Percentiles rank a stretch among this genome's conserved stretches.
Evolutionary conservation across 768 basidiomycete genomes (phyloP).

Genomic region (Tylopilus sp.): DNA sequence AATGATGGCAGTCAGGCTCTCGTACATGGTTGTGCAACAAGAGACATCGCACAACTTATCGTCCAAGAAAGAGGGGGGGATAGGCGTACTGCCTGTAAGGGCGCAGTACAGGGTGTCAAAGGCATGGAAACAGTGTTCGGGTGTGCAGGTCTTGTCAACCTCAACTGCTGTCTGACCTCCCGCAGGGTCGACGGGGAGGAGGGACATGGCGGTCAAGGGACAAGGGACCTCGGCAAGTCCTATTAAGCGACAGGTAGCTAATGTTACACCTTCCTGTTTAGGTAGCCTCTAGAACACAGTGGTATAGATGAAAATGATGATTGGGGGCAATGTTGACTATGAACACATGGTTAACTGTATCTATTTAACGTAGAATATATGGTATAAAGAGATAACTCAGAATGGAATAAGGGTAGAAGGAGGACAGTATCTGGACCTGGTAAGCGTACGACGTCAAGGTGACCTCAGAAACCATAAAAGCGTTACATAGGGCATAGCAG

Average conservation of each 20-base stretch:
- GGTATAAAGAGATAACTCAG: slow-evolving; percentile 40
- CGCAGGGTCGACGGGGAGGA: slow-evolving; percentile 50
- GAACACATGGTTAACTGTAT: slow-evolving; percentile 35
- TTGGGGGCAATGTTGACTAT: slow-evolving; percentile 26
- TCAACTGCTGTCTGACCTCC: slow-evolving; percentile 37
- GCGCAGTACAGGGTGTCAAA: slow-evolving; percentile 80
- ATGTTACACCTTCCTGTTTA: slow-evolving; percentile 26
- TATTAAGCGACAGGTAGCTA: background rate
- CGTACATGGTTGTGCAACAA: slow-evolving; percentile 13
- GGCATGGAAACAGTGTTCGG: slow-evolving; percentile 77
- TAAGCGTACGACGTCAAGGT: slow-evolving; percentile 21
- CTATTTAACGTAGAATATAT: slow-evolving; percentile 38
- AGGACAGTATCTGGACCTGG: slow-evolving; percentile 10
- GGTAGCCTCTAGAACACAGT: slow-evolving; percentile 10
- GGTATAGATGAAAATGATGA: slow-evolving; percentile 1
- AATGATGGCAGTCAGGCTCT: slow-evolving; percentile 4
- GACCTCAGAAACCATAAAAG: slow-evolving; percentile 20
- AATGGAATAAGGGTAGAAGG: slow-evolving; percentile 30
- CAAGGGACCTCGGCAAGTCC: slow-evolving; percentile 9
- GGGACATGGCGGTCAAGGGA: slow-evolving; percentile 45
- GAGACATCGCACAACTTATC: slow-evolving; percentile 69
- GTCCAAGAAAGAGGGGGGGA: slow-evolving; percentile 62
- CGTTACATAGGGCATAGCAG: slow-evolving; percentile 29
- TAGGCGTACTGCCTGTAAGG: slow-evolving; percentile 51
- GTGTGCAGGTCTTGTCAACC: slow-evolving; percentile 53